A percentile compares a stretch with the other conserved stretches of the same genome.
Evolutionary conservation across 768 basidiomycete genomes (phyloP).

Genomic region (Chalciporus piperatus): DNA sequence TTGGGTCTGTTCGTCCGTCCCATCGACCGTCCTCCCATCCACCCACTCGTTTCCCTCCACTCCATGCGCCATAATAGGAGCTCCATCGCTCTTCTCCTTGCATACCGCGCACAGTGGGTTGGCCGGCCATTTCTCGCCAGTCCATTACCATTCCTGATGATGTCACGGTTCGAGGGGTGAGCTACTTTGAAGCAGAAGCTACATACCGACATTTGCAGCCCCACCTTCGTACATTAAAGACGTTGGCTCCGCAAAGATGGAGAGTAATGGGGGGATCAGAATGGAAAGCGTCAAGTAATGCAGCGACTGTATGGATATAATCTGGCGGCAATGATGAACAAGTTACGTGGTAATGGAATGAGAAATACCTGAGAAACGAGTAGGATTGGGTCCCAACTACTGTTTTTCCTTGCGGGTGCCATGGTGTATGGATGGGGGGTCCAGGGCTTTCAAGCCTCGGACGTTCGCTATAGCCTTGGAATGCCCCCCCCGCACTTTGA

Average conservation of each 20-base stretch:
- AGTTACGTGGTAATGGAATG: not conserved
- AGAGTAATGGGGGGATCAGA: slow-evolving; percentile 76
- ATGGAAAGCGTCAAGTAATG: slow-evolving; percentile 90
- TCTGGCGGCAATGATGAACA: slow-evolving; percentile 46
- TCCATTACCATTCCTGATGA: slow-evolving; percentile 86
- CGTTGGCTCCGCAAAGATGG: slow-evolving; percentile 68
- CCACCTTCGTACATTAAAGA: slow-evolving; percentile 75
- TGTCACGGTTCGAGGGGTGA: slow-evolving; percentile 1
- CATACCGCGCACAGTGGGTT: slow-evolving; percentile 67
- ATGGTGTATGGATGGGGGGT: slow-evolving; percentile 17
- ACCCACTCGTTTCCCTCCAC: slow-evolving; percentile 69
- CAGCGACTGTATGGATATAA: slow-evolving; percentile 87
- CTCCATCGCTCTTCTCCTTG: slow-evolving; percentile 65
- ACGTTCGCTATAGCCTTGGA: not conserved
- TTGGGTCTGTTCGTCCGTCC: slow-evolving; percentile 72
- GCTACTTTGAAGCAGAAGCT: not conserved
- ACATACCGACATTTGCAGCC: slow-evolving; percentile 72
- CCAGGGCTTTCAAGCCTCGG: not conserved
- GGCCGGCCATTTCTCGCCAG: slow-evolving; percentile 93
- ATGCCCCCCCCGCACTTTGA: not conserved
- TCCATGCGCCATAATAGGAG: slow-evolving; percentile 73
- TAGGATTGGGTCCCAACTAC: slow-evolving; percentile 87
- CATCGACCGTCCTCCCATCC: slow-evolving; percentile 47
- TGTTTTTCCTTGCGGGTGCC: slow-evolving; percentile 42
- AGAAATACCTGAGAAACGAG: slow-evolving; percentile 76